Evolutionary conservation across 306 rosid species (phyloP), one percentile per base, ranked within the genome.

Genomic region (Lotus japonicus): DNA sequence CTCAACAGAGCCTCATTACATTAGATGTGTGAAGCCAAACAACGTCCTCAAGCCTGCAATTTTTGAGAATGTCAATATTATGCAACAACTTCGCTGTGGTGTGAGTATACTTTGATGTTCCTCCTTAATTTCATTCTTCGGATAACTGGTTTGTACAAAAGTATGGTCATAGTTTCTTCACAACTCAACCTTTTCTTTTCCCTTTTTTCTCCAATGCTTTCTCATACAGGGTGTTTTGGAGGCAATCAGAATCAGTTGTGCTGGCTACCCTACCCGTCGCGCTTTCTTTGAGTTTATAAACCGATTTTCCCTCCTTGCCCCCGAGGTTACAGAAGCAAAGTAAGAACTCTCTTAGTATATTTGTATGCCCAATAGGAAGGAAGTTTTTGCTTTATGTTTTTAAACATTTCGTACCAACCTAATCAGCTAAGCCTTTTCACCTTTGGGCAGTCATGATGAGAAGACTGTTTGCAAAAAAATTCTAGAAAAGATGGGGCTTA

Each of bases 1-100:
- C 79, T 95, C 96, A 48, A 95, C 99, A 61, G 96, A 95, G 73
- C 99, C 99, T 79, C 92, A 90, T 79, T 95, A 95, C 77, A 78
- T 95, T 57, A 88, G 99, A 90, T 95, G 99, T 84, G 96, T 95
- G 71, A 95, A 95, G 79, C 99, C 99, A 80, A 95, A 95, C 80
- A 88, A 95, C 80, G 89, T 88, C 60, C 91, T 95, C 66, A 95
- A 95, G 81, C 99, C 99, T 41, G 95, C 99, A 61, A 35, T 95
- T 64, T 95, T 95, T 80, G 99, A 95, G 87, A 95, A 95, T 66
- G 77, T 76, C 76, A 95, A 95, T 77, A 85, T 95, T 69, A 88
- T 95, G 97, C 99, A 95, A 58, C 99, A 95, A 85, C 89, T 95
- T 79, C 97, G 99, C 31, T 95, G 99, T 85, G 99, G 99, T 80